A percentile compares a stretch with the other conserved stretches of the same genome.
phyloP scores from a whole-genome alignment of 169 alveolate genomes.

The Eimeria praecox region DNA sequence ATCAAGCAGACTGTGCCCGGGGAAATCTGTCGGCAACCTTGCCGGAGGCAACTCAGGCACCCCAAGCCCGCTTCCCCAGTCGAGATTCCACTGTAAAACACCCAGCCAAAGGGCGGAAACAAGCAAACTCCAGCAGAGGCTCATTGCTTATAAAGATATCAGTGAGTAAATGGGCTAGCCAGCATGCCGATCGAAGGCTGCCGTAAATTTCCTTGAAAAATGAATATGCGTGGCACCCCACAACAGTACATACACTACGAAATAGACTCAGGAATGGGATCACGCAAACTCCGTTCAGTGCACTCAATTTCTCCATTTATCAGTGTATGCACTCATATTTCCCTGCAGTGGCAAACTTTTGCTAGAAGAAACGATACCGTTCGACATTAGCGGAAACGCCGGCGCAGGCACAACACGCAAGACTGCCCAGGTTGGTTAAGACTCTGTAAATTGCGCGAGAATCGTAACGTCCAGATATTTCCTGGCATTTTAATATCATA shows the following conservation, averaged over 20 bases:
- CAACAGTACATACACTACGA: conserved; percentile 26
- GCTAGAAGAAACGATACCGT: background rate
- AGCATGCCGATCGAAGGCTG: background rate
- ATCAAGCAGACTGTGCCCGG: conserved; percentile 29
- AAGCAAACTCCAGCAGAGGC: background rate
- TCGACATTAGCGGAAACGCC: background rate
- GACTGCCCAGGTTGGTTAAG: background rate
- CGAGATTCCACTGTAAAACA: background rate
- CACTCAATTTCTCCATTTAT: background rate
- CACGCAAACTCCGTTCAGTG: background rate
- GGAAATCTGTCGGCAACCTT: conserved; percentile 29
- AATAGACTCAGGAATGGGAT: background rate
- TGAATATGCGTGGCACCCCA: background rate
- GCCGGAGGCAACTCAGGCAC: background rate
- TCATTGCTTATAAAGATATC: background rate
- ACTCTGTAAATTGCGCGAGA: background rate
- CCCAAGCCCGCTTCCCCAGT: background rate
- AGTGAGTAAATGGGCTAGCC: background rate
- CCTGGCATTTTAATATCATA: background rate
- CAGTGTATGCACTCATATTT: background rate
- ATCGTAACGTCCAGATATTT: background rate
- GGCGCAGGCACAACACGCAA: background rate
- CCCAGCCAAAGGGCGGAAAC: background rate
- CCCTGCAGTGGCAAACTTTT: background rate
- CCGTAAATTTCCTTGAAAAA: background rate